Conservation (phyloP, 2,329 filamentous ascomycete species). For the Blastomyces percursus region DNA sequence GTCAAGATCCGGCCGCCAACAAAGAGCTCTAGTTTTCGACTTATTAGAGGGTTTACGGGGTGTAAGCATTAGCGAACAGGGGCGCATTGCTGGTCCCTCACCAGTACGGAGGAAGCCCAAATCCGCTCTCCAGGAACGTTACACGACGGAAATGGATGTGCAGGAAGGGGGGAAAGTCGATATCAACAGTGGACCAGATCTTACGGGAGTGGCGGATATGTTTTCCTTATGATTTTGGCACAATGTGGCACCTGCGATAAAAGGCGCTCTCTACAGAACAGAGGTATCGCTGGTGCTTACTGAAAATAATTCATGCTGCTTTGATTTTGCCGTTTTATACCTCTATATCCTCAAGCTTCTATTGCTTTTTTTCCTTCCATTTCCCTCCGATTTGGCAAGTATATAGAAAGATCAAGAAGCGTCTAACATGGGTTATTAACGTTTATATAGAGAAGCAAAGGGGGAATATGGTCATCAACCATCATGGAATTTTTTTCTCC, state of each 20-base stretch:
- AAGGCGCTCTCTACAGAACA: background rate
- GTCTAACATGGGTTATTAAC: background rate
- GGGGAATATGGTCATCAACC: background rate
- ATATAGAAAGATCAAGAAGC: background rate
- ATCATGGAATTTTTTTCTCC: background rate
- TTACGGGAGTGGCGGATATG: slow-evolving; percentile 44
- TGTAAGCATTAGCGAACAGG: slow-evolving; percentile 85
- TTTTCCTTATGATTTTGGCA: slow-evolving; percentile 30
- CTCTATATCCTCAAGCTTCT: background rate
- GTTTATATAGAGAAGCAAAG: background rate
- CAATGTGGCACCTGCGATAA: background rate
- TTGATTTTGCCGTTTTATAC: background rate
- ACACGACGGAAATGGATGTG: slow-evolving; percentile 36
- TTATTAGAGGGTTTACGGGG: slow-evolving; percentile 78
- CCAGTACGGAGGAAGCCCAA: slow-evolving; percentile 34
- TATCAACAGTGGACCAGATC: slow-evolving; percentile 39
- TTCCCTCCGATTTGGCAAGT: background rate
- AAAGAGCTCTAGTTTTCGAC: slow-evolving; percentile 71
- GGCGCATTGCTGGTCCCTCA: slow-evolving; percentile 52
- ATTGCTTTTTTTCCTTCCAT: background rate
- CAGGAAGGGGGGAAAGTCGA: slow-evolving; percentile 32
- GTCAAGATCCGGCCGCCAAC: slow-evolving; percentile 55
- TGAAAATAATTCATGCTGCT: background rate
- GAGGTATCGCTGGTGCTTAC: background rate
- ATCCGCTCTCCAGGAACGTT: slow-evolving; percentile 33